Evolutionary conservation across 176 grass and related monocot genomes (phyloP).

Genomic region (Oryza brachyantha): DNA sequence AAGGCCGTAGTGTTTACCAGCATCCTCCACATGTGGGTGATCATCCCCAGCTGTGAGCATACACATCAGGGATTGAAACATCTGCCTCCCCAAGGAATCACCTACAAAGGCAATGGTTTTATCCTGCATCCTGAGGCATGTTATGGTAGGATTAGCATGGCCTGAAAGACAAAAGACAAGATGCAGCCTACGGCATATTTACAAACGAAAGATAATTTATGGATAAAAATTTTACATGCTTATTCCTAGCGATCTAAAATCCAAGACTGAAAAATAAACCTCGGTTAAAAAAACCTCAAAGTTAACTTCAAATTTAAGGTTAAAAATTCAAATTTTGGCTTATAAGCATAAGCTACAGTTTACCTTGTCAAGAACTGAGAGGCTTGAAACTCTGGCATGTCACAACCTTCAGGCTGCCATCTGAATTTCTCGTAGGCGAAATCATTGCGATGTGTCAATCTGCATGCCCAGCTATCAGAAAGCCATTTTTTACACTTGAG

Average conservation of each 20-base stretch:
- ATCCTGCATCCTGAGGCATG: conserved; percentile 63
- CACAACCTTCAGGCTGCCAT: conserved; percentile 61
- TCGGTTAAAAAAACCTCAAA: too few relatives aligned
- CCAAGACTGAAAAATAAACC: too few relatives aligned
- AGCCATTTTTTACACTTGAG: conserved; percentile 62
- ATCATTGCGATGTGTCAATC: conserved; percentile 54
- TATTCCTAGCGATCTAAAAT: too few relatives aligned
- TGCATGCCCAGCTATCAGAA: conserved; percentile 59
- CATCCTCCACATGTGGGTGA: conserved; percentile 45
- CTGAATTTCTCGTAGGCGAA: conserved; percentile 67
- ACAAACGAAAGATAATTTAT: too few relatives aligned
- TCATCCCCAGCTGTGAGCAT: conserved; percentile 41
- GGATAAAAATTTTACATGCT: too few relatives aligned
- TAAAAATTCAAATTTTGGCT: too few relatives aligned
- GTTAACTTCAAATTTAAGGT: too few relatives aligned
- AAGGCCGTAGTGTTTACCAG: conserved; percentile 39
- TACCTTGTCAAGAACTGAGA: conserved; percentile 53
- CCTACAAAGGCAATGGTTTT: conserved; percentile 69
- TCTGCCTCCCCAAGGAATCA: conserved; percentile 66
- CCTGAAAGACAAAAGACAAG: not conserved
- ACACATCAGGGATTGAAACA: conserved; percentile 70
- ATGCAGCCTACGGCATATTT: too few relatives aligned
- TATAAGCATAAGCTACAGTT: too few relatives aligned
- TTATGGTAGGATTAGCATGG: conserved; percentile 16
- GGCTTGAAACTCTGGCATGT: conserved; percentile 45